Conservation (phyloP, 176 grass and related monocot species). For the Poa pratensis region DNA sequence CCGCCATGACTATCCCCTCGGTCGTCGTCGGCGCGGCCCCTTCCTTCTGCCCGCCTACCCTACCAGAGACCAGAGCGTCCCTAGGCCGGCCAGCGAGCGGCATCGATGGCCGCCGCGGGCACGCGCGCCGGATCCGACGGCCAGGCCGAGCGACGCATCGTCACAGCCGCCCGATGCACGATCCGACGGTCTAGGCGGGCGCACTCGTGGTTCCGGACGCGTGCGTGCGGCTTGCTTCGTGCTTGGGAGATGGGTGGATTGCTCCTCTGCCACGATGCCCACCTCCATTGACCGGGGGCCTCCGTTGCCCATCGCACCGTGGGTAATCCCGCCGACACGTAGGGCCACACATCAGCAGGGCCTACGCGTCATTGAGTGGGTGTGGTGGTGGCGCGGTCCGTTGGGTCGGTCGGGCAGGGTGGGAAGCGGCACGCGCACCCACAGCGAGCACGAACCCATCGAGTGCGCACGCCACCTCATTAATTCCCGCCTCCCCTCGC, state of each 20-base stretch:
- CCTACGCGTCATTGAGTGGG: neutral
- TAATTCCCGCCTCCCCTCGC: slow-evolving; percentile 19
- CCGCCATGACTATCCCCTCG: neutral
- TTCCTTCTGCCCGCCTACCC: slow-evolving; percentile 3
- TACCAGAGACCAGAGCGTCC: neutral
- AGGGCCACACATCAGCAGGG: neutral
- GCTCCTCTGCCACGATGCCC: slow-evolving; percentile 51
- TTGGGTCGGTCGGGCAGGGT: neutral
- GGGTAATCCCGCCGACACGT: too few relatives aligned
- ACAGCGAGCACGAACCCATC: slow-evolving; percentile 42
- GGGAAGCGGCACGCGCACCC: slow-evolving; percentile 50
- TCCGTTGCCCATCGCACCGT: too few relatives aligned
- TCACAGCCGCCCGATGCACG: neutral
- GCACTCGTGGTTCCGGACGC: slow-evolving; percentile 22
- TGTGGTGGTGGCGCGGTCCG: neutral
- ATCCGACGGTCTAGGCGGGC: neutral
- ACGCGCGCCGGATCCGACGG: slow-evolving; percentile 25
- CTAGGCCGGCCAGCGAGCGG: slow-evolving; percentile 14
- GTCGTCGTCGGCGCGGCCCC: neutral
- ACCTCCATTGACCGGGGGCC: slow-evolving; percentile 43
- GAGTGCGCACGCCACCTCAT: slow-evolving; percentile 59
- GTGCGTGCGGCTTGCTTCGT: slow-evolving; percentile 36
- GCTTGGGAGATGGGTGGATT: slow-evolving; percentile 43
- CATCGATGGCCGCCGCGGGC: slow-evolving; percentile 30
- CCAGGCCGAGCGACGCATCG: too few relatives aligned